Conservation (phyloP, 2,329 filamentous ascomycete species). For the Cladosporium halotolerans region DNA sequence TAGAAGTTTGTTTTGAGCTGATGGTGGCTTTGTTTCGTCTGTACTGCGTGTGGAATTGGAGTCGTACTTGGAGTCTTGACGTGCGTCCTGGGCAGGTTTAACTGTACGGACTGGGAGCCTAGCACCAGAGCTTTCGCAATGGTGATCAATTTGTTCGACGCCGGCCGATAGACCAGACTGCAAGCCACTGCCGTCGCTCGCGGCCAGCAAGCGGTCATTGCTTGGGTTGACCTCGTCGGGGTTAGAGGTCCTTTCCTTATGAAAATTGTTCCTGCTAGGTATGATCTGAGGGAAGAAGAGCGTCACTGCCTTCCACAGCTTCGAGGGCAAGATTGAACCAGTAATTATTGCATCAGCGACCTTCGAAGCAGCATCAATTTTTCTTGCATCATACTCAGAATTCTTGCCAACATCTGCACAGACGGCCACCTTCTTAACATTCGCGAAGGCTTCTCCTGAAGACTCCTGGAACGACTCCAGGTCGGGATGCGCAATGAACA, state of each 20-base stretch:
- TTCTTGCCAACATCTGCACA: slow-evolving; percentile 1
- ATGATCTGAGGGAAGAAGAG: background rate
- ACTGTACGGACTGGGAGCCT: background rate
- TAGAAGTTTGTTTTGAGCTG: background rate
- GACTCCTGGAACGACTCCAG: background rate
- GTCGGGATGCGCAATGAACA: slow-evolving; percentile 1
- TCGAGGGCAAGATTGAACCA: background rate
- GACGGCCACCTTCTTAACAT: background rate
- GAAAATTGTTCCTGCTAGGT: background rate
- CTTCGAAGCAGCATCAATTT: background rate
- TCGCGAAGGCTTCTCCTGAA: background rate
- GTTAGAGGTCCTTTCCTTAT: background rate
- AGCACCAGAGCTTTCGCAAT: background rate
- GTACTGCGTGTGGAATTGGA: background rate
- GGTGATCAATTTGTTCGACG: background rate
- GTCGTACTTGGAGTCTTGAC: background rate
- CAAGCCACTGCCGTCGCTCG: slow-evolving; percentile 10
- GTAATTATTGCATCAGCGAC: slow-evolving; percentile 5
- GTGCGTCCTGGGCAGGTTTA: background rate
- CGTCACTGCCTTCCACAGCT: background rate
- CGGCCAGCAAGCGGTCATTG: slow-evolving; percentile 6
- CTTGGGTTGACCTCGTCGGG: slow-evolving; percentile 8
- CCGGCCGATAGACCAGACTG: background rate
- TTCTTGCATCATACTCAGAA: background rate
- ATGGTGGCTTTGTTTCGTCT: background rate